Conservation (phyloP, 148 eudicot genomes). For the Diospyros kaki region DNA sequence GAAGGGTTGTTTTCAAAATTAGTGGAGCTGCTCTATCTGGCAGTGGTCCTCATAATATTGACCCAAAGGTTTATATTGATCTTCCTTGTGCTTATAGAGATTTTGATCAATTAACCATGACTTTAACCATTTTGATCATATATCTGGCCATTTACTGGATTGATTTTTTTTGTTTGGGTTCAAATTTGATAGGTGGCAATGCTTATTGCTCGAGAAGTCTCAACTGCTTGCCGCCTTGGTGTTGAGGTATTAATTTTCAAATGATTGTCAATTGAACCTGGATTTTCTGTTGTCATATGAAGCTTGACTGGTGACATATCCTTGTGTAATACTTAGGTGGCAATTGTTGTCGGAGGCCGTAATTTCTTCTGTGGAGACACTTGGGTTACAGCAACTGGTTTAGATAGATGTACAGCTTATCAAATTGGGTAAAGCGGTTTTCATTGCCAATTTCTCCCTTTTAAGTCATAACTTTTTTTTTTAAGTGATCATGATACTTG, state of each 20-base stretch:
- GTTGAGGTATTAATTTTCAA: conserved; percentile 60
- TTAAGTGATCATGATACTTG: background rate
- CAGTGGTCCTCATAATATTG: conserved; percentile 68
- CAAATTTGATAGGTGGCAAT: conserved; percentile 54
- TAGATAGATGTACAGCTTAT: conserved; percentile 84
- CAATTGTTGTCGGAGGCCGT: conserved; percentile 93
- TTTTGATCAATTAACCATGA: conserved; percentile 5
- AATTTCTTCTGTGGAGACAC: conserved; percentile 95
- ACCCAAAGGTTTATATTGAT: conserved; percentile 69
- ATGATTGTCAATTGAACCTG: background rate
- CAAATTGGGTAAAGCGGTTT: conserved; percentile 71
- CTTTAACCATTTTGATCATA: background rate
- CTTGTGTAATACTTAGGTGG: conserved; percentile 51
- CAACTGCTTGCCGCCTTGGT: conserved; percentile 70
- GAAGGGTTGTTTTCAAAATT: conserved; percentile 92
- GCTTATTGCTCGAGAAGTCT: conserved; percentile 90
- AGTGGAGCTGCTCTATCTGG: conserved; percentile 94
- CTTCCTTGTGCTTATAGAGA: background rate
- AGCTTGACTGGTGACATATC: conserved; percentile 5
- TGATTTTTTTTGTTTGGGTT: conserved; percentile 2
- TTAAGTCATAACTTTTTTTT: background rate
- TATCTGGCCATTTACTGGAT: background rate
- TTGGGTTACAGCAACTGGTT: conserved; percentile 83
- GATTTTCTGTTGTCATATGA: background rate
- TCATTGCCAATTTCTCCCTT: background rate